phyloP scores from a whole-genome alignment of 2,329 filamentous ascomycete genomes.

The Paecilomyces niveus region DNA sequence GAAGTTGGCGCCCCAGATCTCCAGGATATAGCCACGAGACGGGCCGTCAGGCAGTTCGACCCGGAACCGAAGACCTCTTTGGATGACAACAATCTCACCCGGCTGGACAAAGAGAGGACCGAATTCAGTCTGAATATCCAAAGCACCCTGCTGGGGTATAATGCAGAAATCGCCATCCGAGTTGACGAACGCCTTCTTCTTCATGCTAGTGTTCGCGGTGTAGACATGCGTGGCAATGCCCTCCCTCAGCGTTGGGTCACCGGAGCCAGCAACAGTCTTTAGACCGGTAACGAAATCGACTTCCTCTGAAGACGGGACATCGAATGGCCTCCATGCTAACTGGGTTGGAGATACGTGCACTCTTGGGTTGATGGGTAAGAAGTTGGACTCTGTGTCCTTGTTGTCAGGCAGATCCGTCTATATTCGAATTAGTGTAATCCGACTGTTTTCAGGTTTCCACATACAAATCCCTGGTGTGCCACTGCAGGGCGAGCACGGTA shows the following conservation, averaged over 20 bases:
- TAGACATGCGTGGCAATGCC: constrained; percentile 52
- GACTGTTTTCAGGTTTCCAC: background rate
- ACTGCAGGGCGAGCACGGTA: constrained; percentile 52
- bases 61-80: constrained; percentile 57
- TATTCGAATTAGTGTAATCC: constrained; percentile 6
- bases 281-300: constrained; percentile 51
- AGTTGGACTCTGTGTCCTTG: constrained; percentile 25
- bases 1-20: constrained; percentile 60
- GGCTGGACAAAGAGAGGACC: constrained; percentile 58
- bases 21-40: constrained; percentile 59
- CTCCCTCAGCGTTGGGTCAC: constrained; percentile 50
- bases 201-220: constrained; percentile 51
- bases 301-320: constrained; percentile 41
- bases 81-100: constrained; percentile 62
- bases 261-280: constrained; percentile 49
- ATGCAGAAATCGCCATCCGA: constrained; percentile 62
- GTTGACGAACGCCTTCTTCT: constrained; percentile 50
- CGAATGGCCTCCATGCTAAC: constrained; percentile 52
- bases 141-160: constrained; percentile 56
- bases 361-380: constrained; percentile 41
- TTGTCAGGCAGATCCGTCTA: constrained; percentile 42
- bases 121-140: constrained; percentile 64
- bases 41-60: constrained; percentile 55
- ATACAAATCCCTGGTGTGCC: constrained; percentile 47
- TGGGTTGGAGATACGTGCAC: constrained; percentile 51